phyloP scores from a whole-genome alignment of 1,284 basidiomycete species.

The Golubevia pallescens region DNA sequence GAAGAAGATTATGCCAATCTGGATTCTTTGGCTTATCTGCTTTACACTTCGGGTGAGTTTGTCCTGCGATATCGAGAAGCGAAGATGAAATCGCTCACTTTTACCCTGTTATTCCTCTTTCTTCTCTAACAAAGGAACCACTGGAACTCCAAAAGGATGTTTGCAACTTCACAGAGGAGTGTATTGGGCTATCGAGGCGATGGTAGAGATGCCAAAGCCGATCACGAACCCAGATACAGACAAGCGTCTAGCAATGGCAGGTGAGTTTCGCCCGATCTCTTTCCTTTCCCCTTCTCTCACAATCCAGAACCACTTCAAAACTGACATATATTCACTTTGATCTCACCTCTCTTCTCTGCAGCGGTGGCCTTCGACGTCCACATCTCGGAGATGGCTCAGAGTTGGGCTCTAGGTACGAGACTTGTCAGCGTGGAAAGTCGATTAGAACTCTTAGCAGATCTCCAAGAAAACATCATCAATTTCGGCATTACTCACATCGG shows the following conservation, averaged over 20 bases:
- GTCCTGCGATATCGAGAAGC: too few relatives aligned
- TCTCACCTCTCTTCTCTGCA: conserved; percentile 12
- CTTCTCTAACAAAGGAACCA: conserved; percentile 66
- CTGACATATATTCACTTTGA: conserved; percentile 10
- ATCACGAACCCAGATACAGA: conserved; percentile 65
- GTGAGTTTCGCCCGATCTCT: conserved; percentile 10
- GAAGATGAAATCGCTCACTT: too few relatives aligned
- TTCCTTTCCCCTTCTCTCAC: conserved; percentile 15
- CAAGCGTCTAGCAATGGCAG: conserved; percentile 66
- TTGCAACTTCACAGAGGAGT: conserved; percentile 68
- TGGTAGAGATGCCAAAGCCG: conserved; percentile 62
- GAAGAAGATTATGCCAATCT: conserved; percentile 55
- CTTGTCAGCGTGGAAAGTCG: conserved; percentile 67
- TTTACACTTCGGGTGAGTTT: conserved; percentile 66
- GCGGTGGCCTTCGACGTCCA: conserved; percentile 70
- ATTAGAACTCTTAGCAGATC: conserved; percentile 68
- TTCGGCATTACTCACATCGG: conserved; percentile 69
- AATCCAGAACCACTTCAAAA: conserved; percentile 10
- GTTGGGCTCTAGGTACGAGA: conserved; percentile 68
- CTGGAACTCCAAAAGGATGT: conserved; percentile 71
- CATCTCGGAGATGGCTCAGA: conserved; percentile 67
- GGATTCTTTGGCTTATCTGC: conserved; percentile 67
- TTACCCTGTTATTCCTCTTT: too few relatives aligned
- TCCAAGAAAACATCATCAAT: conserved; percentile 67
- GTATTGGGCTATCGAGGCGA: conserved; percentile 67